Evolutionary conservation across 192 early-diverging fungal genomes (phyloP), one percentile per base, ranked within the genome.

Genomic region (Entomortierella chlamydospora): DNA sequence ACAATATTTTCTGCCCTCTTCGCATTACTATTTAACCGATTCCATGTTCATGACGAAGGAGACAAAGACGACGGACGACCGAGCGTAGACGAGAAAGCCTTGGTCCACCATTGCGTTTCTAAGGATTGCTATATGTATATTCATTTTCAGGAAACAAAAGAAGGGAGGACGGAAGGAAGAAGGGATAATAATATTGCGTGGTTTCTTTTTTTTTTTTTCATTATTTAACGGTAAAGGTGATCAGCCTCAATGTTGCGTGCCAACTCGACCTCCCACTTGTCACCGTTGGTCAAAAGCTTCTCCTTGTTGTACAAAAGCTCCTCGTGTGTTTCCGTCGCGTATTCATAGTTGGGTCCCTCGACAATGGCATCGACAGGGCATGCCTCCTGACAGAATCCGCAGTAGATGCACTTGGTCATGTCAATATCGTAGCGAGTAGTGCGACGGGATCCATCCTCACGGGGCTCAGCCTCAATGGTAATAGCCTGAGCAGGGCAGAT

Each of bases 371-470:
- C 97, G 2, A 97, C 96, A 33, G 95, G 95, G 68, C 95, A 97
- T 0, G 95, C 95, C 73, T 97, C 95, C 84, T 97, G 96, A 84
- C 97, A 99, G 84, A 99, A 91, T 58, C 97, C 97, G 83, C 97
- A 99, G 88, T 96, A 97, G 78, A 93, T 93, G 84, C 95, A 95
- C 88, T 98, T 98, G 64, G 97, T 97, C 97, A 97, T 97, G 81
- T 99, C 97, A 73, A 99, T 99, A 86, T 99, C 97, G 81, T 99
- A 99, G 56, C 97, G 90, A 28, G 96, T 97, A 25, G 97, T 99
- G 54, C 96, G 91, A 74, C 97, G 89, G 30, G 90, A 90, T 42
- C 94, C 97, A 81, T 99, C 97, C 67, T 96, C 93, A 77, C 97
- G 92, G 30, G 93, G 93, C 84, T 99, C 96, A 28, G 95, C 94